Conservation (phyloP, 805 yeast species). For the Candida chauliodis region DNA sequence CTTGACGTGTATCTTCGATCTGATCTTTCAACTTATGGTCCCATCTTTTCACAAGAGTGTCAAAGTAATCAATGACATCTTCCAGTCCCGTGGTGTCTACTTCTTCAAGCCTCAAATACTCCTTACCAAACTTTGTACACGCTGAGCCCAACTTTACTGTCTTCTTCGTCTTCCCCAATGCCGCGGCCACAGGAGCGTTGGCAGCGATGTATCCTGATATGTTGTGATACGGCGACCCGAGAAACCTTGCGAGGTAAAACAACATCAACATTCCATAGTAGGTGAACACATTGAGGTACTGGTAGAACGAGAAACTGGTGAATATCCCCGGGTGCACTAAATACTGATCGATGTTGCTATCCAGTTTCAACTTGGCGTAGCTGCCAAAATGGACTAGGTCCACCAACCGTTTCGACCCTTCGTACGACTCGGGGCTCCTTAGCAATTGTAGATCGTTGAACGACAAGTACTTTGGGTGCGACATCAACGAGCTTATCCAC, state of each 20-base stretch:
- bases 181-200: slow-evolving; percentile 65
- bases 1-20: slow-evolving; percentile 50
- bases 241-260: slow-evolving; percentile 75
- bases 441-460: slow-evolving; percentile 72
- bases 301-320: slow-evolving; percentile 74
- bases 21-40: slow-evolving; percentile 71
- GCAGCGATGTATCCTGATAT: slow-evolving; percentile 89
- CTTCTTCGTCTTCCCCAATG: slow-evolving; percentile 39
- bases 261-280: slow-evolving; percentile 81
- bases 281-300: slow-evolving; percentile 72
- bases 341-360: slow-evolving; percentile 64
- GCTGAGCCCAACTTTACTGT: slow-evolving; percentile 70
- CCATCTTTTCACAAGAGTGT: slow-evolving; percentile 62
- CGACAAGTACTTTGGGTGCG: slow-evolving; percentile 70
- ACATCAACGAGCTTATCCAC: slow-evolving; percentile 86
- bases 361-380: slow-evolving; percentile 44
- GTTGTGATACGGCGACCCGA: slow-evolving; percentile 88
- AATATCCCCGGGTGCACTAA: slow-evolving; percentile 93
- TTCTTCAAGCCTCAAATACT: slow-evolving; percentile 52
- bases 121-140: slow-evolving; percentile 59
- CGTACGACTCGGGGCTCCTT: slow-evolving; percentile 67
- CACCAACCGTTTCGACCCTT: slow-evolving; percentile 84
- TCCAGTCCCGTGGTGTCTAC: slow-evolving; percentile 63
- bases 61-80: slow-evolving; percentile 65
- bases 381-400: slow-evolving; percentile 80